Conservation (phyloP, 495 filamentous ascomycete genomes). For the Talaromyces wortmannii region DNA sequence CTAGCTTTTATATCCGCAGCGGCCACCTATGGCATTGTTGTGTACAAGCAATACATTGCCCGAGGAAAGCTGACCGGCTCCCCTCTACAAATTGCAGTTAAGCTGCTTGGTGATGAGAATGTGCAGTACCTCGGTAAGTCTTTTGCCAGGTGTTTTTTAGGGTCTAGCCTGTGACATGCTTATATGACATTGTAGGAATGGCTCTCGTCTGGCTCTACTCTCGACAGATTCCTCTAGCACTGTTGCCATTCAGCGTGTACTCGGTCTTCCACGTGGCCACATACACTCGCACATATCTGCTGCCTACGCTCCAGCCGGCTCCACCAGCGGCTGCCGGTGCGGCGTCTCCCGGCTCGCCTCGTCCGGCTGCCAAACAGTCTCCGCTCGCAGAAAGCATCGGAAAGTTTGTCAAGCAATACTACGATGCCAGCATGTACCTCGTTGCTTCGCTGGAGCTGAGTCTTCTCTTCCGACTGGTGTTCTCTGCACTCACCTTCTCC, state of each 20-base stretch:
- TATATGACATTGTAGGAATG: slow-evolving; percentile 55
- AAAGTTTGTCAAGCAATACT: slow-evolving; percentile 94
- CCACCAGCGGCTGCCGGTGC: slow-evolving; percentile 24
- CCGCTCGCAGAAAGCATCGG: slow-evolving; percentile 76
- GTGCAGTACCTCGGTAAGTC: slow-evolving; percentile 90
- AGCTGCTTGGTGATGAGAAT: slow-evolving; percentile 81
- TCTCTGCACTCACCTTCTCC: slow-evolving; percentile 75
- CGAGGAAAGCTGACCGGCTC: slow-evolving; percentile 58
- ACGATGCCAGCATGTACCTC: slow-evolving; percentile 81
- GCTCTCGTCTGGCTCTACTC: slow-evolving; percentile 92
- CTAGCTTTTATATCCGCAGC: slow-evolving; percentile 82
- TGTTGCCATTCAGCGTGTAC: slow-evolving; percentile 94
- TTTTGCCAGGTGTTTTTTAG: neutral
- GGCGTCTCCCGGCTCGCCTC: slow-evolving; percentile 39
- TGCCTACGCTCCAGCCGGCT: slow-evolving; percentile 42
- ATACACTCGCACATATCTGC: slow-evolving; percentile 47
- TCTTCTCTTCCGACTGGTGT: slow-evolving; percentile 75
- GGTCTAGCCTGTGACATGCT: neutral
- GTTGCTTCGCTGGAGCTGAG: slow-evolving; percentile 70
- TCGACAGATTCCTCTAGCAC: slow-evolving; percentile 79
- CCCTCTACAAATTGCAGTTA: slow-evolving; percentile 51
- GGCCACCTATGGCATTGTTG: slow-evolving; percentile 93
- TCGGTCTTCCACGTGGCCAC: slow-evolving; percentile 97
- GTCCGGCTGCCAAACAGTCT: slow-evolving; percentile 56
- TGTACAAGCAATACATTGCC: slow-evolving; percentile 95